Conservation (phyloP, 1,139 yeast genomes). For the Ogataea hybrid region DNA sequence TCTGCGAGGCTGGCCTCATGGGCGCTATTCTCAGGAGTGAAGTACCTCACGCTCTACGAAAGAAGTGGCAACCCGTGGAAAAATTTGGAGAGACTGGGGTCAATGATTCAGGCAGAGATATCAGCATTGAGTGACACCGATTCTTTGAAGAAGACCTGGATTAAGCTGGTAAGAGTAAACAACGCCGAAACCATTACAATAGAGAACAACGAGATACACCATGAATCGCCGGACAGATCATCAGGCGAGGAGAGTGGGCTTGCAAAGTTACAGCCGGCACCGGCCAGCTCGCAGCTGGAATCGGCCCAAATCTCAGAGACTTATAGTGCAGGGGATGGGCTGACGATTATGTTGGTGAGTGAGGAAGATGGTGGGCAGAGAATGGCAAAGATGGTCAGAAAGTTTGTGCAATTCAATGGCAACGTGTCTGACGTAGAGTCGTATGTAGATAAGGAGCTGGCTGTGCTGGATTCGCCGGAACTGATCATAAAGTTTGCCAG, state of each 20-base stretch:
- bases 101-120: conserved; percentile 27
- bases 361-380: conserved; percentile 11
- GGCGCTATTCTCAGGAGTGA: conserved; percentile 31
- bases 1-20: conserved; percentile 41
- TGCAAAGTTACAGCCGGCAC: conserved; percentile 14
- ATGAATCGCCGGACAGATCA: conserved; percentile 3
- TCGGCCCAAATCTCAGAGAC: conserved; percentile 11
- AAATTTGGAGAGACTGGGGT: conserved; percentile 20
- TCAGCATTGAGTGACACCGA: conserved; percentile 17
- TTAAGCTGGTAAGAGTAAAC: conserved; percentile 23
- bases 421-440: conserved; percentile 2
- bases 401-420: conserved; percentile 5
- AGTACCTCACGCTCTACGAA: conserved; percentile 26
- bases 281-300: conserved; percentile 11
- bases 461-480: conserved; percentile 17
- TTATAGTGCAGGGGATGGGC: conserved; percentile 7
- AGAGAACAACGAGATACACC: conserved; percentile 16
- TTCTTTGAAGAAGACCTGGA: conserved; percentile 16
- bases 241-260: conserved; percentile 5
- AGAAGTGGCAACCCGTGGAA: conserved; percentile 28
- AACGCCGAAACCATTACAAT: conserved; percentile 13
- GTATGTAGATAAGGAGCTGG: conserved; percentile 12
- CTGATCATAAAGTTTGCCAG: conserved; percentile 18
- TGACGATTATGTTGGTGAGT: conserved; percentile 20
- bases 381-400: conserved; percentile 6